Evolutionary conservation across 1,284 basidiomycete species (phyloP).

Genomic region (Cutaneotrichosporon spelunceum): DNA sequence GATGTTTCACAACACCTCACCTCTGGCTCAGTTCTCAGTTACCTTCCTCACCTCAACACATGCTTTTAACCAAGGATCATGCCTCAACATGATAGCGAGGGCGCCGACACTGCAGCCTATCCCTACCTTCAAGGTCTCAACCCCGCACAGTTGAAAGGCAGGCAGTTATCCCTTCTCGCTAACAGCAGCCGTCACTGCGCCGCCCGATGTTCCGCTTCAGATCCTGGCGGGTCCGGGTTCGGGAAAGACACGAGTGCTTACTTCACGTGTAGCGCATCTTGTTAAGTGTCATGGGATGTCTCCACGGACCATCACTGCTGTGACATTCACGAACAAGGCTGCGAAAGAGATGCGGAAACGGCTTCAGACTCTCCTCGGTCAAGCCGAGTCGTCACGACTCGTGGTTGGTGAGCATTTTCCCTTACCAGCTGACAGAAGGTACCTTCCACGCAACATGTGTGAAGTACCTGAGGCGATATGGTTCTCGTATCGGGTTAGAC

Average conservation of each 20-base stretch:
- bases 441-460: slow-evolving; percentile 83
- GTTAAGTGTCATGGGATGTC: slow-evolving; percentile 60
- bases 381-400: slow-evolving; percentile 60
- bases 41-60: neutral
- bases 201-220: slow-evolving; percentile 65
- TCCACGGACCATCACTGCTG: slow-evolving; percentile 68
- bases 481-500: slow-evolving; percentile 60
- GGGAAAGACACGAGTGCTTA: slow-evolving; percentile 68
- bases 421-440: slow-evolving; percentile 54
- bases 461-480: slow-evolving; percentile 65
- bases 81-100: neutral
- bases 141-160: slow-evolving; percentile 41
- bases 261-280: slow-evolving; percentile 72
- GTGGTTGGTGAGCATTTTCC: slow-evolving; percentile 54
- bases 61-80: neutral
- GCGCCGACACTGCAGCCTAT: slow-evolving; percentile 12
- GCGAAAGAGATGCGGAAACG: slow-evolving; percentile 83
- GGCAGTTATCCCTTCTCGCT: slow-evolving; percentile 1
- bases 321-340: slow-evolving; percentile 85
- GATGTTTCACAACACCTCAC: no score
- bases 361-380: slow-evolving; percentile 68
- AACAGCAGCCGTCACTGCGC: slow-evolving; percentile 63
- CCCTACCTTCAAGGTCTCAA: slow-evolving; percentile 43
- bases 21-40: neutral
- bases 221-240: slow-evolving; percentile 82